A percentile compares a stretch with the other conserved stretches of the same genome.
These are phyloP conservation scores for Lolium rigidum DNA, from an alignment of 176 grass and related monocot genomes.

Conservation along the genomic window DNA sequence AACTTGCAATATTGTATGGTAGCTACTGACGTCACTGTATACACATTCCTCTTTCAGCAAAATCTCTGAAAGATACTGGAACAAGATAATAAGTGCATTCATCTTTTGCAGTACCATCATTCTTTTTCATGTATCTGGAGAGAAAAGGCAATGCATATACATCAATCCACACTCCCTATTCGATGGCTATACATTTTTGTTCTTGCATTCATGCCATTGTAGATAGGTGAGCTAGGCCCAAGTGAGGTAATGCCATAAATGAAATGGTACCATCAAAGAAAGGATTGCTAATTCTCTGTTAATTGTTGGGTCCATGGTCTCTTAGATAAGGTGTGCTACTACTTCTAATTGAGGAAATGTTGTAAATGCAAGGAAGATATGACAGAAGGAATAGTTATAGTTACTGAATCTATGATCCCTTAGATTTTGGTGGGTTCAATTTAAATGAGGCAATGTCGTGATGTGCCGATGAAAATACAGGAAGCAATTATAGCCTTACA, in stretches of 20 bases:
- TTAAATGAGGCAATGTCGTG: not conserved
- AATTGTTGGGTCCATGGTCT: slow-evolving; percentile 19
- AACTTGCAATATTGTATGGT: slow-evolving; percentile 10
- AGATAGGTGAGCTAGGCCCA: slow-evolving; percentile 24
- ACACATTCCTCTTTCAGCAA: no score
- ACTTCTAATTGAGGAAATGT: slow-evolving; percentile 28
- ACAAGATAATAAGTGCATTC: no score
- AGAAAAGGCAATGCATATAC: no score
- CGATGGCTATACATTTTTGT: slow-evolving; percentile 4
- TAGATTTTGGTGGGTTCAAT: slow-evolving; percentile 32
- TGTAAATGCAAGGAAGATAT: slow-evolving; percentile 19
- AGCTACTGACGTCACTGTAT: not conserved
- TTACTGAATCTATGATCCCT: slow-evolving; percentile 16
- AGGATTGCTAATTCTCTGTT: not conserved
- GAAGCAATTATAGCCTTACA: not conserved
- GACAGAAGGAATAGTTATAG: not conserved
- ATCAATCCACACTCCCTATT: no score
- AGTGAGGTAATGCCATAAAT: slow-evolving; percentile 27
- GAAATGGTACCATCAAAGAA: slow-evolving; percentile 16
- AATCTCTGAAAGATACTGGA: no score
- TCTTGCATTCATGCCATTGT: not conserved
- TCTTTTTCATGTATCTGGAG: no score
- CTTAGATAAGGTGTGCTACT: slow-evolving; percentile 21
- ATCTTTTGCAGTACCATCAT: no score
- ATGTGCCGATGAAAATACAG: slow-evolving; percentile 16